Conservation (phyloP, 2,329 filamentous ascomycete genomes). For the Ophiosphaerella korrae region DNA sequence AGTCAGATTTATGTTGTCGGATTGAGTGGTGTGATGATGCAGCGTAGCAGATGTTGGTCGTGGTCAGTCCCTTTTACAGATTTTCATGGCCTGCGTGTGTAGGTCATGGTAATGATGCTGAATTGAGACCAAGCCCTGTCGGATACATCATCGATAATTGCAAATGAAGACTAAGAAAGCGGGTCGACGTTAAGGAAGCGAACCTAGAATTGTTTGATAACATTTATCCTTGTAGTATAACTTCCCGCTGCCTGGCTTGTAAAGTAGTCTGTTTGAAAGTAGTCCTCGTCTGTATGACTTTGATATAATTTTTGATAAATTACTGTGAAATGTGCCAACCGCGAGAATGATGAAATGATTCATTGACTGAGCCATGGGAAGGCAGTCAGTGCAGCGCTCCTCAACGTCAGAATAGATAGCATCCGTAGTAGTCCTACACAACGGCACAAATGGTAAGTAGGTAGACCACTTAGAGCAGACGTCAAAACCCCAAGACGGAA, state of each 20-base stretch:
- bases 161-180: not conserved
- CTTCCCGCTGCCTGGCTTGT: not conserved
- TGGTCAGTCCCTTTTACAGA: not conserved
- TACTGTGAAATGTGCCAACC: too few relatives aligned
- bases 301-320: too few relatives aligned
- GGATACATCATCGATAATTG: not conserved
- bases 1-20: not conserved
- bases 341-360: too few relatives aligned
- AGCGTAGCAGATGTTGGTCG: not conserved
- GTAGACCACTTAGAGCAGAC: too few relatives aligned
- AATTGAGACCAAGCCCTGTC: not conserved
- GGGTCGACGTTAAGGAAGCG: not conserved
- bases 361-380: too few relatives aligned
- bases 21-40: not conserved
- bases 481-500: too few relatives aligned
- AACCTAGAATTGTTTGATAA: slow-evolving; percentile 7
- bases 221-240: slow-evolving; percentile 7
- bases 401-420: too few relatives aligned
- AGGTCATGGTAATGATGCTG: not conserved
- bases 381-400: too few relatives aligned
- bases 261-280: not conserved
- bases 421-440: too few relatives aligned
- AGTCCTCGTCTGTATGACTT: too few relatives aligned
- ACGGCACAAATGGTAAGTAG: too few relatives aligned
- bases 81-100: not conserved